Base-by-base conservation (phyloP, 257 asterid genomes). In the Solanum tarapatanum region DNA sequence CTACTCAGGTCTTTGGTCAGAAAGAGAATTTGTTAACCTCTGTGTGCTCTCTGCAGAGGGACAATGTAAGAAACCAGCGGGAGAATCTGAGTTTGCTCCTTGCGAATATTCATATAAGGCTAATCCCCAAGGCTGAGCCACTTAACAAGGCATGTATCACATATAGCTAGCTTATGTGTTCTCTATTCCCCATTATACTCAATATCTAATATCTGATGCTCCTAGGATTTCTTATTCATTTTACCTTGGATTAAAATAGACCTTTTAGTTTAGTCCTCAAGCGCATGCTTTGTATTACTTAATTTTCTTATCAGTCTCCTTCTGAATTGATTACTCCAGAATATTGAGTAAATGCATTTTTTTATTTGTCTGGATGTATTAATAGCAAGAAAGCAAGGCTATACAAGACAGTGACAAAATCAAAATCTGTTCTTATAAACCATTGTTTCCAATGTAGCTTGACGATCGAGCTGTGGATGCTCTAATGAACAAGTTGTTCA, bases 401-500 rank as follows among this genome's bases (percentile, higher is more conserved):
- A 39, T 24, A 48, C 85, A 17, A 82, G 85, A 82, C 30, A 45
- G 85, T 82, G 35, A 45, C 41, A 80, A 14, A 79, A 30, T 28
- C 11, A 28, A 45, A 80, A 30, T 48, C 6, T 43, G 36, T 79
- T 79, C 66, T 80, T 80, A 80, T 45, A 16, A 45, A 45, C 41
- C 32, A 45, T 80, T 82, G 88, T 23, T 84, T 89, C 70, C 73
- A 80, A 69, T 90, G 72, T 91, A 96, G 99, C 98, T 97, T 90
- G 99, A 96, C 76, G 97, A 96, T 84, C 98, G 99, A 79, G 99
- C 99, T 80, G 99, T 93, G 89, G 97, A 95, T 87, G 96, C 98
- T 37, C 97, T 97, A 89, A 92, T 93, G 98, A 93, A 89, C 91
- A 97, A 97, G 91, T 90, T 96, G 89, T 97, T 97, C 95, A 97